Evolutionary conservation across 345 rosid genomes (phyloP), one percentile per base, ranked within the genome.

Genomic region (Salix exigua): DNA sequence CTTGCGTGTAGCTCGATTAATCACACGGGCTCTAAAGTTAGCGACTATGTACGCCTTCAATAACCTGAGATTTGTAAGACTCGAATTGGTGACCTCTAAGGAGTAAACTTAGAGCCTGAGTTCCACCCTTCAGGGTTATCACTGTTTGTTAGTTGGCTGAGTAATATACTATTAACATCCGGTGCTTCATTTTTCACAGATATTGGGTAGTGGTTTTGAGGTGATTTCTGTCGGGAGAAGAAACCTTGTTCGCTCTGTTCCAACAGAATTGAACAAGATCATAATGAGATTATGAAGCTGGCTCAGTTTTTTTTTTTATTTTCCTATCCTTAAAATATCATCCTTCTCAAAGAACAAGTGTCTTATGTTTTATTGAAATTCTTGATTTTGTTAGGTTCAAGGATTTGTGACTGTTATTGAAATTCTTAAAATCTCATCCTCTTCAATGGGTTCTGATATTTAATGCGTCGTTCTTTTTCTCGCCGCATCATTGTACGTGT

Each of bases 261-360:
- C 99, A 28, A 91, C 98, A 28, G 99, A 91, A 83, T 84, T 93
- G 80, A 93, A 95, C 87, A 91, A 87, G 99, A 95, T 82, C 99
- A 95, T 76, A 95, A 95, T 75, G 94, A 87, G 78, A 90, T 95
- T 75, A 78, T 95, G 86, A 96, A 93, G 83, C 82, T 93, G 51
- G 96, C 97, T 73, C 99, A 95, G 93, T 88, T 73, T 76, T 42
- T 23, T 55, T 30, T 23, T 55, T 30, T 30, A 2, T 68, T 38
- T 60, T 63, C 53, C 66, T 14, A 17, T 16, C 11, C 48, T 61
- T 28, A 4, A 26, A 28, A 11, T 4, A 23, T 35, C 33, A 18
- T 28, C 38, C 17, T 38, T 21, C n/a, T 38, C 71, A 4, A 53
- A 19, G 25, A 67, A 19, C 26, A 33, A 42, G 71, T 35, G 11